These are phyloP conservation scores for Hypocreales sp. DNA, from an alignment of 2,329 filamentous ascomycete species.

Conservation along the genomic window DNA sequence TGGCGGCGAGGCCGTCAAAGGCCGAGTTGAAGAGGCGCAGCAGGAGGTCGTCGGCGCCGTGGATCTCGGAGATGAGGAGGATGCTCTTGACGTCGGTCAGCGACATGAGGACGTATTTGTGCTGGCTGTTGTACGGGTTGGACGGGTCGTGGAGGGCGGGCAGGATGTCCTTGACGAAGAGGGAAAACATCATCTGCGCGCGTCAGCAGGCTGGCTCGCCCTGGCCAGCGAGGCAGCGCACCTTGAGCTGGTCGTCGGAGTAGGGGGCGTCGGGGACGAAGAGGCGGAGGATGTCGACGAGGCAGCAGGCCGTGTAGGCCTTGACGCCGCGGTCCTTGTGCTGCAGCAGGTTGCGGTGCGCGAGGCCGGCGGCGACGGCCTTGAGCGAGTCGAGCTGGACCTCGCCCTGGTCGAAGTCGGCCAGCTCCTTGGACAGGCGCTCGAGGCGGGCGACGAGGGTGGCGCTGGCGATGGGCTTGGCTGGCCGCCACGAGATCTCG, in stretches of 20 bases:
- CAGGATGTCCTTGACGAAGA: slow-evolving; percentile 71
- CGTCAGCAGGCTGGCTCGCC: not conserved
- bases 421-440: slow-evolving; percentile 66
- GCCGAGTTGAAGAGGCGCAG: slow-evolving; percentile 71
- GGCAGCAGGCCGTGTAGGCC: slow-evolving; percentile 74
- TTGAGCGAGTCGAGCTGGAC: slow-evolving; percentile 70
- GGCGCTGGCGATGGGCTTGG: slow-evolving; percentile 71
- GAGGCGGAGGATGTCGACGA: slow-evolving; percentile 84
- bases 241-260: slow-evolving; percentile 79
- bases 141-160: slow-evolving; percentile 74
- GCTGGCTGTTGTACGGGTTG: slow-evolving; percentile 82
- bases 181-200: slow-evolving; percentile 72
- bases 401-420: slow-evolving; percentile 74
- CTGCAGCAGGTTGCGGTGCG: slow-evolving; percentile 62
- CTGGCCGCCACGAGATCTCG: slow-evolving; percentile 78
- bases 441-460: slow-evolving; percentile 73
- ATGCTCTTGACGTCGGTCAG: slow-evolving; percentile 91
- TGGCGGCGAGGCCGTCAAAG: slow-evolving; percentile 80
- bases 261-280: slow-evolving; percentile 94
- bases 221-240: slow-evolving; percentile 21
- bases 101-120: slow-evolving; percentile 80
- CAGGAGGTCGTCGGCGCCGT: slow-evolving; percentile 65
- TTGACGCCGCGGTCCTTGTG: slow-evolving; percentile 92
- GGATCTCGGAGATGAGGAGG: slow-evolving; percentile 75
- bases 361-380: slow-evolving; percentile 73